Evolutionary conservation across 129 eudicot species (phyloP), one percentile per base, ranked within the genome.

Genomic region (Arctium minus): DNA sequence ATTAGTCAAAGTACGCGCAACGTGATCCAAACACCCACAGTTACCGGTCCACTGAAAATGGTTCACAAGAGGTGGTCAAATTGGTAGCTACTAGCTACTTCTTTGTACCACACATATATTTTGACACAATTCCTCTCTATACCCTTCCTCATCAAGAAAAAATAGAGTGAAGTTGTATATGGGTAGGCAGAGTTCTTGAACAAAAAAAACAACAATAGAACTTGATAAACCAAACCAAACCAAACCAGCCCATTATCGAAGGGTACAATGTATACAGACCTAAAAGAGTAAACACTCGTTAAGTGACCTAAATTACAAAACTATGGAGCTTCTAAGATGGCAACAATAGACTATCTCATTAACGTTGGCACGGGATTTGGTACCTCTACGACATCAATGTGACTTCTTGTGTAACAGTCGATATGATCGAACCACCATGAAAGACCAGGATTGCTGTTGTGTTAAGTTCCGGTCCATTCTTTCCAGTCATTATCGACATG

Each of bases 401-500:
- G 2, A 39, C 42, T 74, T 62, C 15, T 31, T 46, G 69, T 31
- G 22, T 33, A 65, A 44, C 50, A 70, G 37, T 48, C 46, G 77
- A 48, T 5, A 36, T 82, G 40, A 56, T 7, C 53, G 27, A 56
- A 44, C 48, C 1, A 60, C 73, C 4, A 37, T 30, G 30, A 73
- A 48, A 80, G 36, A 70, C 69, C 6, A 71, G 5, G 10, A 31
- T 31, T 2, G 37, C 18, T n/a, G 32, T 36, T 65, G 8, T 18
- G 33, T 81, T 73, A 73, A 33, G 80, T 73, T 42, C 86, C 80
- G 2, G 85, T 92, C 98, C 98, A 94, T 74, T 88, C 97, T 72
- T 94, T 89, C 98, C 98, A 96, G 78, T 96, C 98, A 67, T 85
- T 92, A 80, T 96, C 99, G 5, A 96, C 92, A 53, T 87, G 90